phyloP scores from a whole-genome alignment of 768 basidiomycete species.

The Phanerochaete carnosa region DNA sequence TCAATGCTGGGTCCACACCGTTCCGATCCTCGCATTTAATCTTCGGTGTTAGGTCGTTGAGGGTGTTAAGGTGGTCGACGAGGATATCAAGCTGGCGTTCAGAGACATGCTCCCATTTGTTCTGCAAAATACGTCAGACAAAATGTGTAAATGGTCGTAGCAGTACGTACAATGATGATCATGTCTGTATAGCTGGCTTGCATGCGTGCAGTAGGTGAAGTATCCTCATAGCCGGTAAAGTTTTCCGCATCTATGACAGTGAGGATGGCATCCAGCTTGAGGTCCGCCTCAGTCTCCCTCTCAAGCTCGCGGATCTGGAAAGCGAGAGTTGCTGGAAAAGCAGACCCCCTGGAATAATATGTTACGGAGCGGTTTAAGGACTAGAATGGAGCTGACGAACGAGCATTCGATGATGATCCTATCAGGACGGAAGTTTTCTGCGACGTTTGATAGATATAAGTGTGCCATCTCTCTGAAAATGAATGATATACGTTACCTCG shows the following conservation, averaged over 20 bases:
- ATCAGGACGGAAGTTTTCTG: constrained; percentile 83
- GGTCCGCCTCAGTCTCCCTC: constrained; percentile 65
- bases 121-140: constrained; percentile 37
- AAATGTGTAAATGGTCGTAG: background rate
- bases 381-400: constrained; percentile 40
- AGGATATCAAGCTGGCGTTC: constrained; percentile 79
- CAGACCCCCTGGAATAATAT: constrained; percentile 67
- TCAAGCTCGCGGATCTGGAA: constrained; percentile 93
- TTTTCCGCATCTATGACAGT: constrained; percentile 93
- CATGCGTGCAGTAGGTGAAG: constrained; percentile 88
- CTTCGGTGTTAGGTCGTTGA: constrained; percentile 90
- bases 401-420: constrained; percentile 95
- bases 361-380: background rate
- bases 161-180: constrained; percentile 67
- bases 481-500: constrained; percentile 47
- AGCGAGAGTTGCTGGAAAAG: constrained; percentile 92
- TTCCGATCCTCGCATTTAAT: constrained; percentile 60
- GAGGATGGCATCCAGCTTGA: constrained; percentile 86
- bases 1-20: constrained; percentile 71
- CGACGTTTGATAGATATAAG: too few species aligned
- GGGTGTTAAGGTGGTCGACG: constrained; percentile 81
- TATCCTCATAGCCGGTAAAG: constrained; percentile 91
- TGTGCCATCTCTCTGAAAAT: background rate
- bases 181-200: constrained; percentile 95
- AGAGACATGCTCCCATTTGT: constrained; percentile 87